These are phyloP conservation scores for Plasmopara halstedii DNA, from an alignment of 352 stramenopile species.

Conservation along the genomic window DNA sequence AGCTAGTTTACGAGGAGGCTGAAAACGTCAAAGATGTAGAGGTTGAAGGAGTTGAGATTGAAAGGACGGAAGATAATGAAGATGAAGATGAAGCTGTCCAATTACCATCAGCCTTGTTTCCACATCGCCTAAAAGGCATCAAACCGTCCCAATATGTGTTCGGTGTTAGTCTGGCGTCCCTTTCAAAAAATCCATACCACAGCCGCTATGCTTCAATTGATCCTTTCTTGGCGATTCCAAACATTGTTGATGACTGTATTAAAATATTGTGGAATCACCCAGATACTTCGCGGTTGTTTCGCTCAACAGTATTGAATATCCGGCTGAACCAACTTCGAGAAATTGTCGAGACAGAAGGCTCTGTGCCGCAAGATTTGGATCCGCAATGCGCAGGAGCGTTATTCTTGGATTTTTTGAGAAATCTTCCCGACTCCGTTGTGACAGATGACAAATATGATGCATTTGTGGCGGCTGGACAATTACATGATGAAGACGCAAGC, in stretches of 20 bases:
- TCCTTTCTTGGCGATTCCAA: constrained; percentile 59
- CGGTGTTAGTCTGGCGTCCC: constrained; percentile 58
- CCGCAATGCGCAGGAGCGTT: constrained; percentile 56
- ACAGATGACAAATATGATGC: constrained; percentile 77
- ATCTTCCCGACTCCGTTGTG: constrained; percentile 64
- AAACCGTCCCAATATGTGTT: constrained; percentile 84
- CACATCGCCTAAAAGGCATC: constrained; percentile 63
- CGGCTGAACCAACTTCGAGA: constrained; percentile 65
- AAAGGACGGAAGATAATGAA: constrained; percentile 5
- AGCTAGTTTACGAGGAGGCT: constrained; percentile 9
- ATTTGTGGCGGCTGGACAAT: constrained; percentile 59
- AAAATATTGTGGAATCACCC: constrained; percentile 53
- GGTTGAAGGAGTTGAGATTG: constrained; percentile 6
- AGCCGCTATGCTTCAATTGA: constrained; percentile 74
- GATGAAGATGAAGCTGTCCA: constrained; percentile 33
- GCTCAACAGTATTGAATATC: constrained; percentile 65
- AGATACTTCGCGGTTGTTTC: constrained; percentile 66
- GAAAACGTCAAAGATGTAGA: constrained; percentile 12
- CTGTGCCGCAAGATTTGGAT: constrained; percentile 51
- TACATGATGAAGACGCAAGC: constrained; percentile 67
- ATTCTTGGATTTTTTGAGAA: constrained; percentile 74
- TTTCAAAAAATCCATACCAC: constrained; percentile 76
- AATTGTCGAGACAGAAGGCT: constrained; percentile 61
- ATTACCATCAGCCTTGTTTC: constrained; percentile 48
- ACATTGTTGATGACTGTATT: constrained; percentile 73